phyloP scores from a whole-genome alignment of 1,284 basidiomycete genomes.

The Malassezia equina region DNA sequence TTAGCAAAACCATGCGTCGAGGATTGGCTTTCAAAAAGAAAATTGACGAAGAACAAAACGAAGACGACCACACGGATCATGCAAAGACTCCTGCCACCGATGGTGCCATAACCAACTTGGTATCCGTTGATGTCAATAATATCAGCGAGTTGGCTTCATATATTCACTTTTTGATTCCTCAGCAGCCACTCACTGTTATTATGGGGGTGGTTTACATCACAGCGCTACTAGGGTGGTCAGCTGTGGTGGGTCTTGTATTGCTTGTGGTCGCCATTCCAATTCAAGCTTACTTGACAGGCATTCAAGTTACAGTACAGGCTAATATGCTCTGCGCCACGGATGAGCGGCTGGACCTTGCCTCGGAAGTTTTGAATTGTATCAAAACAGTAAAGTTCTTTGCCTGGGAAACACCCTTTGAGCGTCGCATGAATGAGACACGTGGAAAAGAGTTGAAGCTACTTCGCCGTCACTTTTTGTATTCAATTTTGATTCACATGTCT shows the following conservation, averaged over 20 bases:
- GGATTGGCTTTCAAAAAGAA: conserved; percentile 47
- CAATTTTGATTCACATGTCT: conserved; percentile 48
- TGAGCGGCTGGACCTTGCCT: conserved; percentile 52
- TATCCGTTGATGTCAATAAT: conserved; percentile 54
- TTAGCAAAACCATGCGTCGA: conserved; percentile 54
- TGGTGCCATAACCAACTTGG: conserved; percentile 54
- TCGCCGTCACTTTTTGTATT: conserved; percentile 49
- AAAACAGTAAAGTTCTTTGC: conserved; percentile 59
- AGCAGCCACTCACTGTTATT: conserved; percentile 52
- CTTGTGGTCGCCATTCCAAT: conserved; percentile 40
- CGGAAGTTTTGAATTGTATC: conserved; percentile 54
- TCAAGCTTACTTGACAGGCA: conserved; percentile 48
- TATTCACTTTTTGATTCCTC: conserved; percentile 48
- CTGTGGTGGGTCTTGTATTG: conserved; percentile 47
- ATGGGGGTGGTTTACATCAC: conserved; percentile 52
- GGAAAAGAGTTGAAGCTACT: conserved; percentile 51
- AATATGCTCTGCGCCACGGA: conserved; percentile 53
- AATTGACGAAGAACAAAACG: conserved; percentile 22
- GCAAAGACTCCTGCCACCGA: conserved; percentile 44
- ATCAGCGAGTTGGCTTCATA: conserved; percentile 31
- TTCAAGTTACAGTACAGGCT: conserved; percentile 51
- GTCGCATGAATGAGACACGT: conserved; percentile 51
- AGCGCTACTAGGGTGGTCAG: conserved; percentile 52
- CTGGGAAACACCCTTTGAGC: conserved; percentile 49
- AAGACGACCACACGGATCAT: conserved; percentile 11